phyloP scores from a whole-genome alignment of 768 basidiomycete species.

The Antrodiella citrinella region DNA sequence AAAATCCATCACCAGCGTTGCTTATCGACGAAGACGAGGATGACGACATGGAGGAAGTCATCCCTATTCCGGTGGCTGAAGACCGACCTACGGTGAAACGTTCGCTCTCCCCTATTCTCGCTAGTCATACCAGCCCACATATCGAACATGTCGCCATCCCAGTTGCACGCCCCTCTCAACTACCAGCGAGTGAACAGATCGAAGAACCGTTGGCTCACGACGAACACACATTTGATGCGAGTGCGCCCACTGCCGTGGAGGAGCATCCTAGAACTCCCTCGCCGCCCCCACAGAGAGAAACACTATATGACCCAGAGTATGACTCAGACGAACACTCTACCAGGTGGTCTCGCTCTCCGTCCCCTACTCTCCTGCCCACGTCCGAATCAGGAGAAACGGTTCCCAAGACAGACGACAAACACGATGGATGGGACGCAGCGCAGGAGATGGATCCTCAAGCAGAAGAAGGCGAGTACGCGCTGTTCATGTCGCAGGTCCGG shows the following conservation, averaged over 20 bases:
- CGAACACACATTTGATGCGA: too few relatives aligned
- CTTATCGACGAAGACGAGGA: conserved; percentile 17
- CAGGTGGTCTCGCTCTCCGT: conserved; percentile 34
- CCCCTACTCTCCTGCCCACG: conserved; percentile 18
- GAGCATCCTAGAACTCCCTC: too few relatives aligned
- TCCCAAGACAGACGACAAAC: too few relatives aligned
- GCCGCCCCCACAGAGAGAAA: too few relatives aligned
- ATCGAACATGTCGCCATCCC: too few relatives aligned
- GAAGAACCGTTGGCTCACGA: too few relatives aligned
- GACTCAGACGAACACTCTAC: conserved; percentile 19
- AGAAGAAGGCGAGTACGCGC: conserved; percentile 87
- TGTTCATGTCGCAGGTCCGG: conserved; percentile 86
- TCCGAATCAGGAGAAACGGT: too few relatives aligned
- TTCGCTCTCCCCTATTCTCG: neutral
- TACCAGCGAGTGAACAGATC: too few relatives aligned
- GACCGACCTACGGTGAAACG: neutral
- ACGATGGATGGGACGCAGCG: conserved; percentile 69
- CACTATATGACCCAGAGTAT: conserved; percentile 3
- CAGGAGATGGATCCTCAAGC: conserved; percentile 75
- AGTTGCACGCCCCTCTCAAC: too few relatives aligned
- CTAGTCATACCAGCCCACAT: neutral
- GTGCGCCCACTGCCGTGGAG: neutral
- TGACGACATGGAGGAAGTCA: conserved; percentile 30
- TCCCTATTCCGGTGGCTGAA: neutral
- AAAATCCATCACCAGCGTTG: neutral